Conservation (phyloP, 352 stramenopile species). For the Blastocystis sp. region DNA sequence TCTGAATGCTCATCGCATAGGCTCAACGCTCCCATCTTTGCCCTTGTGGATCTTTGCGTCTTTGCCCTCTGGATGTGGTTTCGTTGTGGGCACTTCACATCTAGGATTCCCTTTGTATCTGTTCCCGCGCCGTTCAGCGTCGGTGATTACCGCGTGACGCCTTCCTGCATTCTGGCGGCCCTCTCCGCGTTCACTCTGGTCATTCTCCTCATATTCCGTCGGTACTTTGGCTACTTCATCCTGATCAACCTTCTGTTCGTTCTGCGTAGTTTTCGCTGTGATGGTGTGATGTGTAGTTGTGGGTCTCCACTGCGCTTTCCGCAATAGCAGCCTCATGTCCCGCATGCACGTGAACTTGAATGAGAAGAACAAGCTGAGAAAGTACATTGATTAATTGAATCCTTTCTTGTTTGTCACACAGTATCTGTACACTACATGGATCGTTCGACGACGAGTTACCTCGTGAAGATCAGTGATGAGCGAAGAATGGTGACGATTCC, state of each 20-base stretch:
- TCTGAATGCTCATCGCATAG: neutral
- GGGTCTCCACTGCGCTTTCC: conserved; percentile 19
- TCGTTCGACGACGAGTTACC: neutral
- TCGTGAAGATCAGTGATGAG: conserved; percentile 12
- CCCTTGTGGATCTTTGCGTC: conserved; percentile 18
- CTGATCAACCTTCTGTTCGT: conserved; percentile 22
- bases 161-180: neutral
- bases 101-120: conserved; percentile 19
- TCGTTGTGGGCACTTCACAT: neutral
- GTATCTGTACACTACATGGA: neutral
- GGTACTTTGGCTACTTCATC: conserved; percentile 6
- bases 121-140: neutral
- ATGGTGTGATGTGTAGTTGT: neutral
- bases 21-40: neutral
- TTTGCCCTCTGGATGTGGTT: conserved; percentile 7
- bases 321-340: conserved; percentile 25
- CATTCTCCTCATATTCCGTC: conserved; percentile 7
- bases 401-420: neutral
- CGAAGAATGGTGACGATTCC: neutral
- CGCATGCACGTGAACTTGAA: conserved; percentile 23
- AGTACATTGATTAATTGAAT: conserved; percentile 18
- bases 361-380: conserved; percentile 20
- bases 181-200: neutral
- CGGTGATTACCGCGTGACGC: conserved; percentile 14
- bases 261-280: neutral